These are phyloP conservation scores for Astrephomene gubernaculifera DNA, from an alignment of 139 green algal species.

Conservation along the genomic window DNA sequence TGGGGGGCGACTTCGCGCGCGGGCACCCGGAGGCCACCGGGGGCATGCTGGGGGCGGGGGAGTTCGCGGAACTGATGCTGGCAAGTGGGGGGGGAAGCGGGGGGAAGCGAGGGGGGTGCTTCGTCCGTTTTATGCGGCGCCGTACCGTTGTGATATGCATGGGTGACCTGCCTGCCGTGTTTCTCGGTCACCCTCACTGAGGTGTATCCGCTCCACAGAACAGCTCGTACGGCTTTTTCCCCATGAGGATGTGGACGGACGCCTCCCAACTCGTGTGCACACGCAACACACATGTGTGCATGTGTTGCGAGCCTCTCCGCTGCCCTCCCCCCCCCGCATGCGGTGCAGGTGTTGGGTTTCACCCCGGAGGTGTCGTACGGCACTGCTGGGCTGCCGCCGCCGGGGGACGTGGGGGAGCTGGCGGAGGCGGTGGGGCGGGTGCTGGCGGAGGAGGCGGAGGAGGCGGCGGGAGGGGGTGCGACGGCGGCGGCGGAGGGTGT, in stretches of 20 bases:
- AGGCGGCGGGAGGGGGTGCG: not conserved
- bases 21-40: constrained; percentile 18
- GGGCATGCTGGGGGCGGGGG: constrained; percentile 8
- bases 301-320: not conserved
- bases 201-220: too few species aligned
- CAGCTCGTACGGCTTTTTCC: too few species aligned
- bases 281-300: not conserved
- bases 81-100: not conserved
- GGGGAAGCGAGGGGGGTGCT: not conserved
- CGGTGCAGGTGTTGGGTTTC: constrained; percentile 1
- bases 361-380: not conserved
- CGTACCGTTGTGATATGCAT: too few species aligned
- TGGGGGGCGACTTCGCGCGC: constrained; percentile 6
- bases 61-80: constrained; percentile 6
- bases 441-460: not conserved
- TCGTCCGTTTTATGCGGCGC: not conserved
- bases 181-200: too few species aligned
- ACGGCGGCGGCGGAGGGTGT: not conserved
- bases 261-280: not conserved
- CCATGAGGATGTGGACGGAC: not conserved
- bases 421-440: not conserved
- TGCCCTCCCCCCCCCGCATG: not conserved
- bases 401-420: not conserved
- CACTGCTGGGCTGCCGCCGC: not conserved
- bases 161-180: too few species aligned